Evolutionary conservation across 306 rosid genomes (phyloP), one percentile per base, ranked within the genome.

Genomic region (Lablab purpureus): DNA sequence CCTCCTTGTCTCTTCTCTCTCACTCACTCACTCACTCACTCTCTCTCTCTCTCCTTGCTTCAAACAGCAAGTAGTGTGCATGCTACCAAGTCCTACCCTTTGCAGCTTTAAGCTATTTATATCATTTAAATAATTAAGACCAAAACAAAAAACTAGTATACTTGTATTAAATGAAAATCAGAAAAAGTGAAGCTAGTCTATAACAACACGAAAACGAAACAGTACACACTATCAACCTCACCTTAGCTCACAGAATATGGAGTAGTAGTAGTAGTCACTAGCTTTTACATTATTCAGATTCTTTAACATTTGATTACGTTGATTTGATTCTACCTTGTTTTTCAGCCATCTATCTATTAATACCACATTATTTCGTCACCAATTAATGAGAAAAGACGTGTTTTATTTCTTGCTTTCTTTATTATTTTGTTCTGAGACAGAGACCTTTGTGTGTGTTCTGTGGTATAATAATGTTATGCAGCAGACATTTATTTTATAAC

Each of bases 41-140:
- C n/a, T n/a, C n/a, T n/a, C 10, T 11, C 49, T 41, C 22, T 73
- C 80, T 23, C 59, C 80, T 77, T 82, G 60, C 80, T 66, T 80
- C 71, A 80, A 84, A 87, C 78, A 85, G 78, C 82, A 83, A 68
- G 3, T 45, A 68, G 83, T 72, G 85, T 89, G 93, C 94, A 89
- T 87, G 91, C 91, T 89, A 81, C 89, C 77, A 87, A 81, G 73
- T 76, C 75, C 88, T 87, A 87, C 77, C 73, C 83, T 76, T 87
- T 66, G 93, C 97, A 96, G 96, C 98, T 91, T 93, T 95, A 84
- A 89, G 67, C 71, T 73, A 59, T 71, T 49, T 79, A 79, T 79
- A 87, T 85, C 65, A 65, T 52, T 3, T 18, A 65, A 63, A 71
- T 51, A 52, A 68, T 32, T 50, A 23, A 36, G 19, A 45, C 43